Percentiles rank a stretch among this genome's conserved stretches.
phyloP scores from a whole-genome alignment of 306 rosid genomes.

The Acacia acuminata region DNA sequence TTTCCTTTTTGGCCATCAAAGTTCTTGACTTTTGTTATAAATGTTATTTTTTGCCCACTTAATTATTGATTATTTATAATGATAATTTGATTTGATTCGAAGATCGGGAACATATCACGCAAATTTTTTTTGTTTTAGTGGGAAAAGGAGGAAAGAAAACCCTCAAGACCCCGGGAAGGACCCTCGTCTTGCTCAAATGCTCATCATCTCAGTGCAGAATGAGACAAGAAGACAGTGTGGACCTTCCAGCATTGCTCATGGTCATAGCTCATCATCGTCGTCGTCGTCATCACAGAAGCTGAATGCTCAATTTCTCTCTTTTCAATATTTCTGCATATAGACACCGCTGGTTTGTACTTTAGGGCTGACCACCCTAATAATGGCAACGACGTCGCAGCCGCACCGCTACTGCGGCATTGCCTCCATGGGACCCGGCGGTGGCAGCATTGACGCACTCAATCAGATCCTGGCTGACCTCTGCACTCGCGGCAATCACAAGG shows the following conservation, averaged over 20 bases:
- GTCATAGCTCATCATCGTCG: not conserved
- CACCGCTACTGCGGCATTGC: slow-evolving; percentile 57
- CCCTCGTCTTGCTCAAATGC: not conserved
- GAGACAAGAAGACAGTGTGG: not conserved
- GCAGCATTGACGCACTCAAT: slow-evolving; percentile 75
- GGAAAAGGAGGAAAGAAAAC: not conserved
- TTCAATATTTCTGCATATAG: not conserved
- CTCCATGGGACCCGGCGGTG: slow-evolving; percentile 47
- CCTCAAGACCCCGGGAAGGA: not conserved
- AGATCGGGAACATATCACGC: not conserved
- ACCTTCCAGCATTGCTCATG: not conserved
- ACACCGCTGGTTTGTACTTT: not conserved
- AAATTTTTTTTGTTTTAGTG: not conserved
- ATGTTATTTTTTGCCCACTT: not conserved
- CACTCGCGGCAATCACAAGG: slow-evolving; percentile 88
- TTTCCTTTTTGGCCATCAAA: too few relatives aligned
- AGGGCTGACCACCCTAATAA: slow-evolving; percentile 36
- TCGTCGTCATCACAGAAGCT: not conserved
- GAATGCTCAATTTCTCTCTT: not conserved
- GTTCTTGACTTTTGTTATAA: not conserved
- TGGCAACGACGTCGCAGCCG: slow-evolving; percentile 60
- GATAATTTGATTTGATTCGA: not conserved
- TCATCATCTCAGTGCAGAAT: not conserved
- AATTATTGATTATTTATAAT: not conserved
- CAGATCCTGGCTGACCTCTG: slow-evolving; percentile 88